Conservation (phyloP, 75 land plant genomes). For the Selaginella tamariscina region DNA sequence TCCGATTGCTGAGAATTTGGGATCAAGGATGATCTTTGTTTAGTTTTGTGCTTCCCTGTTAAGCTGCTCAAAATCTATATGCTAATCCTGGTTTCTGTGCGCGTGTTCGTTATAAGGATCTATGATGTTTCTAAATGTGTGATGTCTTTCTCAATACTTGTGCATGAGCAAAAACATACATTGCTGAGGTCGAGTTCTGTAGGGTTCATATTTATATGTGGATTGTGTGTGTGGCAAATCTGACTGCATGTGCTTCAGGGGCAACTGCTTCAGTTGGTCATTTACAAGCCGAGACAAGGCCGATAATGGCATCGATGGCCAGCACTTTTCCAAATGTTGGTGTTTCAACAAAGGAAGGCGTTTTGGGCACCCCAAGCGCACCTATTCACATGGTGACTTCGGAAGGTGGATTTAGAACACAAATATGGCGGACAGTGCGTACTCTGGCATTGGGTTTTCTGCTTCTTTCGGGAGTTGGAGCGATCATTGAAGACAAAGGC, state of each 20-base stretch:
- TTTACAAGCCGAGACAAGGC: slow-evolving; percentile 10
- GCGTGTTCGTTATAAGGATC: too few species aligned
- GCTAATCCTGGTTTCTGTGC: too few species aligned
- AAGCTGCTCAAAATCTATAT: too few species aligned
- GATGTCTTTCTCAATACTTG: too few species aligned
- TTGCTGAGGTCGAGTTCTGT: neutral
- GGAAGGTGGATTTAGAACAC: slow-evolving; percentile 83
- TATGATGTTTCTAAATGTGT: too few species aligned
- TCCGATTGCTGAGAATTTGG: too few species aligned
- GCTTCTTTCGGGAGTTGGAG: slow-evolving; percentile 79
- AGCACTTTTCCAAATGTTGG: slow-evolving; percentile 54
- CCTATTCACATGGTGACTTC: slow-evolving; percentile 93
- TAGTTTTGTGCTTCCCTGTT: too few species aligned
- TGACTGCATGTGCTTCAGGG: slow-evolving; percentile 7
- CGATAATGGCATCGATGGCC: slow-evolving; percentile 22
- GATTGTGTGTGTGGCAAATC: neutral
- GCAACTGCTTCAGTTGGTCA: slow-evolving; percentile 38
- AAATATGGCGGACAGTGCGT: slow-evolving; percentile 89
- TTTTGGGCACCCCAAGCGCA: slow-evolving; percentile 70
- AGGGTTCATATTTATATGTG: neutral
- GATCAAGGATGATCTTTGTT: too few species aligned
- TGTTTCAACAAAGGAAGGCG: slow-evolving; percentile 57
- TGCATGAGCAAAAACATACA: too few species aligned
- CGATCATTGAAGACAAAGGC: slow-evolving; percentile 90
- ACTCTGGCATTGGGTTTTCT: slow-evolving; percentile 73